Percentiles rank a stretch among this genome's conserved stretches.
These are phyloP conservation scores for Tylopilus sp. DNA, from an alignment of 1,284 basidiomycete genomes.

Conservation along the genomic window DNA sequence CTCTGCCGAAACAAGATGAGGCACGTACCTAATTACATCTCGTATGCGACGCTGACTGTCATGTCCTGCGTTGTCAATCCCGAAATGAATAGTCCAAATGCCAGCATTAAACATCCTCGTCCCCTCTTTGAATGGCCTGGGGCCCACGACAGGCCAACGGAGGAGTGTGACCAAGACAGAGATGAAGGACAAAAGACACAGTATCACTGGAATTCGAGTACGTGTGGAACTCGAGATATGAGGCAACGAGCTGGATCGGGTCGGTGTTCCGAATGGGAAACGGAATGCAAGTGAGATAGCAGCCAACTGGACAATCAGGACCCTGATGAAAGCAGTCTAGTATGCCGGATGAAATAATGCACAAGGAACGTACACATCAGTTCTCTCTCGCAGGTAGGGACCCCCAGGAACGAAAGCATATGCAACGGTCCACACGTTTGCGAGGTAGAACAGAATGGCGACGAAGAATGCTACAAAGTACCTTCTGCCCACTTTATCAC, in stretches of 20 bases:
- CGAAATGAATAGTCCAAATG: slow-evolving; percentile 94
- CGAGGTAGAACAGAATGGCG: slow-evolving; percentile 63
- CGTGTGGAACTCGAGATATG: slow-evolving; percentile 14
- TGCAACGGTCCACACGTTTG: slow-evolving; percentile 81
- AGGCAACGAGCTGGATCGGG: slow-evolving; percentile 1
- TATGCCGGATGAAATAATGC: neutral
- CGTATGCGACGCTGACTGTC: slow-evolving; percentile 81
- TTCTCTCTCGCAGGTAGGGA: slow-evolving; percentile 74
- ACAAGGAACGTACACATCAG: slow-evolving; percentile 53
- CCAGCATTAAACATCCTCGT: slow-evolving; percentile 79
- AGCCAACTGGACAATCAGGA: slow-evolving; percentile 48
- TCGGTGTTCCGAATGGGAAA: slow-evolving; percentile 31
- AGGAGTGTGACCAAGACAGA: slow-evolving; percentile 55
- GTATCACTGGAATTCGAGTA: slow-evolving; percentile 29
- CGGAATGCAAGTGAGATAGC: slow-evolving; percentile 48
- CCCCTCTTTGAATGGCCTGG: slow-evolving; percentile 61
- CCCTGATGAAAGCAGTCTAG: slow-evolving; percentile 35
- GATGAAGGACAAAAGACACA: slow-evolving; percentile 46
- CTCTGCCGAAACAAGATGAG: slow-evolving; percentile 7
- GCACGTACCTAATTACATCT: slow-evolving; percentile 58
- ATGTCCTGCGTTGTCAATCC: slow-evolving; percentile 76
- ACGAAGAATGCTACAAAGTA: slow-evolving; percentile 60
- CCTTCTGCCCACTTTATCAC: slow-evolving; percentile 42
- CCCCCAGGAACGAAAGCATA: slow-evolving; percentile 94
- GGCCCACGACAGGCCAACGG: slow-evolving; percentile 44